Percentiles rank a stretch among this genome's conserved stretches.
phyloP scores from a whole-genome alignment of 305 asterid species.

The Fraxinus albicans region DNA sequence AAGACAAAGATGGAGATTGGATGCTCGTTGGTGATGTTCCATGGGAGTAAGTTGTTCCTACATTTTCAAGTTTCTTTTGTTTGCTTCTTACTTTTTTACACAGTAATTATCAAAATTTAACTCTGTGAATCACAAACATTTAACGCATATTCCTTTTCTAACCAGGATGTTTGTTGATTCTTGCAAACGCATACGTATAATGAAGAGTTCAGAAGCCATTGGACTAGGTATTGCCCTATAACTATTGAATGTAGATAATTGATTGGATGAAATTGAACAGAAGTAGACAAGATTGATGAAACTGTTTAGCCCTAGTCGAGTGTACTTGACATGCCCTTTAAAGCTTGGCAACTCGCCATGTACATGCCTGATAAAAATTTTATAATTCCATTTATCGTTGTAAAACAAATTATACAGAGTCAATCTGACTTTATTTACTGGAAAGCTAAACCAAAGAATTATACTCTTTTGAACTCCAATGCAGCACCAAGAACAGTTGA shows the following conservation, averaged over 20 bases:
- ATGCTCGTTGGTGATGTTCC: conserved; percentile 34
- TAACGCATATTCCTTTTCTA: neutral
- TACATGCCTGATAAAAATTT: neutral
- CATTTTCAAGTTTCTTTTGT: neutral
- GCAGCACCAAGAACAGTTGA: conserved; percentile 44
- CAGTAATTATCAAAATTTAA: neutral
- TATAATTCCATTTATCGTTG: neutral
- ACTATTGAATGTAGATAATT: neutral
- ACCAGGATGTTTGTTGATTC: conserved; percentile 36
- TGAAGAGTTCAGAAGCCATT: conserved; percentile 40
- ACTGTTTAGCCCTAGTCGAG: neutral
- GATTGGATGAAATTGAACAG: neutral
- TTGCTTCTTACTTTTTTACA: neutral
- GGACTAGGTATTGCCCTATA: conserved; percentile 28
- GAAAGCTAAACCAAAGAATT: neutral
- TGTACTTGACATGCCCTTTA: neutral
- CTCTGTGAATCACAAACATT: neutral
- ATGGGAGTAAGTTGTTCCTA: neutral
- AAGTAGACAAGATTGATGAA: neutral
- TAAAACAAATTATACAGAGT: neutral
- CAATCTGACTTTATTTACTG: neutral
- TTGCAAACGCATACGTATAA: conserved; percentile 35
- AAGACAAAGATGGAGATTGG: conserved; percentile 40
- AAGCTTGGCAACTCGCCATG: neutral
- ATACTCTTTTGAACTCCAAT: neutral